Conservation (phyloP, 208 protist species). For the Sergeia podlipaevii region DNA sequence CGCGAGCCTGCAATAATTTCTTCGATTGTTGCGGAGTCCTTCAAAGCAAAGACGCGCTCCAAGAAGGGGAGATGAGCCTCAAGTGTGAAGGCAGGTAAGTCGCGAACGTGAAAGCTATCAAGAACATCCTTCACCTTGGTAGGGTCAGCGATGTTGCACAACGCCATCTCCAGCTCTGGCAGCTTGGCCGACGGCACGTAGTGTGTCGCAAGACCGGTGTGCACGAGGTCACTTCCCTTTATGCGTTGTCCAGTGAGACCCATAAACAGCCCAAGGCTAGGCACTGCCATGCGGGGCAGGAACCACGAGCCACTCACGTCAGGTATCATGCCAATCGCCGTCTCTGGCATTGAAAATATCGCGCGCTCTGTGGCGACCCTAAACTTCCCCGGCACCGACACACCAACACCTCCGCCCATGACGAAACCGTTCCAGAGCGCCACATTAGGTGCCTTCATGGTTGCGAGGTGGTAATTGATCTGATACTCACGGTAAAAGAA, state of each 20-base stretch:
- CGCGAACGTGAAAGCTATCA: constrained; percentile 22
- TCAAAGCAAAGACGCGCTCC: constrained; percentile 28
- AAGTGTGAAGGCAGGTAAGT: constrained; percentile 42
- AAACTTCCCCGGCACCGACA: constrained; percentile 65
- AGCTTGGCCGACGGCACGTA: constrained; percentile 58
- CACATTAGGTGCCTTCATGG: constrained; percentile 49
- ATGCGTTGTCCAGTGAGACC: constrained; percentile 69
- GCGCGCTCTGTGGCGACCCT: constrained; percentile 76
- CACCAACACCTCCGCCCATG: constrained; percentile 77
- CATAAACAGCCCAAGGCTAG: constrained; percentile 68
- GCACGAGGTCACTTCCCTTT: constrained; percentile 64
- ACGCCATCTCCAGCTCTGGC: constrained; percentile 35
- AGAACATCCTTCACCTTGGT: constrained; percentile 37
- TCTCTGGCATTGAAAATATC: constrained; percentile 86
- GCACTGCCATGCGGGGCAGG: constrained; percentile 40
- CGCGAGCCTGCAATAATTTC: constrained; percentile 37
- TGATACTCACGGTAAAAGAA: constrained; percentile 77
- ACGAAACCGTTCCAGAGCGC: constrained; percentile 81
- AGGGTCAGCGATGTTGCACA: constrained; percentile 34
- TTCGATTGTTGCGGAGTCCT: constrained; percentile 26
- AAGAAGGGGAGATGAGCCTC: constrained; percentile 23
- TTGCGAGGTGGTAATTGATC: constrained; percentile 53
- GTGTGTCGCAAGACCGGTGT: constrained; percentile 77
- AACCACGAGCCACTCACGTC: constrained; percentile 78
- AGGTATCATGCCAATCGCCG: constrained; percentile 74